Evolutionary conservation across 371 early-diverging fungal genomes (phyloP), one percentile per base, ranked within the genome.

Genomic region (Mucor saturninus): DNA sequence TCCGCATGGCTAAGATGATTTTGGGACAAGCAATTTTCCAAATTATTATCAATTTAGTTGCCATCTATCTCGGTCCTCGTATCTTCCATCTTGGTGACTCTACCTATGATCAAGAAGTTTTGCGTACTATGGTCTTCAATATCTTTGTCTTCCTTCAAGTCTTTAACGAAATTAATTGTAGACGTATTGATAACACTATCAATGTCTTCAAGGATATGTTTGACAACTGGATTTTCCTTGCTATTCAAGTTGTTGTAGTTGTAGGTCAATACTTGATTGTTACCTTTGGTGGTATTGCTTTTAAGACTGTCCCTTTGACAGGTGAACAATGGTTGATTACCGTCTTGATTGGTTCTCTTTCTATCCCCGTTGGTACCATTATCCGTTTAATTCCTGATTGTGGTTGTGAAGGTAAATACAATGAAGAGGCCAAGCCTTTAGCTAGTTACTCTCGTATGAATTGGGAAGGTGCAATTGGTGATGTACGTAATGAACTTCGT

Each of bases 81-180:
- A 65, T 91, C 57, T 93, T 93, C 81, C 81, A 88, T 39, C 78
- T 89, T 29, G 73, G 73, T 5, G 72, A 76, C 40, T 60, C 72
- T 39, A 61, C 57, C 0, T 59, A 73, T 11, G 83, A 85, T 39
- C 61, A 74, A 64, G 67, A 68, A 7, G 79, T 88, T 15, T 80
- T 93, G 59, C 86, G 85, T 54, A 91, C 95, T 10, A 83, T 96
- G 69, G 88, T 98, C 10, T 98, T 98, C 84, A 99, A 98, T 76
- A 75, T 90, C 13, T 99, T 98, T 83, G 94, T 98, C 40, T 93
- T 96, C 72, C 76, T 95, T 40, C 98, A 98, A 80, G 78, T 98
- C n/a, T 96, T 98, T 72, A 97, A 96, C 74, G 91, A 91, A 67
- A 81, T 93, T 79, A 93, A 93, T 77, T 92, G 91, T 69, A 85